These are phyloP conservation scores for Sporothrix humicola DNA, from an alignment of 2,329 filamentous ascomycete species.

Conservation along the genomic window DNA sequence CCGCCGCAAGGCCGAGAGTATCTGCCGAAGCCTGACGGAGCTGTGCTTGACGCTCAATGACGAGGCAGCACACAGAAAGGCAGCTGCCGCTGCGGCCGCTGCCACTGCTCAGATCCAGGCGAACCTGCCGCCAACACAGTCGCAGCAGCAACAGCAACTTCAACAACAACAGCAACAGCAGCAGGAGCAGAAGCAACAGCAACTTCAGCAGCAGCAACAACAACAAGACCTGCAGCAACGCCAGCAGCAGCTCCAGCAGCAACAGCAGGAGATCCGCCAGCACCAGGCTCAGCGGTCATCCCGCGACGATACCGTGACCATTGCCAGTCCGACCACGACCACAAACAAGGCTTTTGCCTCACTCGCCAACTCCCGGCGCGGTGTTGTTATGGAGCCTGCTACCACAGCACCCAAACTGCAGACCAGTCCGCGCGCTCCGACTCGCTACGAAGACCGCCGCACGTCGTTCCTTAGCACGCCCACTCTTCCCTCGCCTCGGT, in stretches of 20 bases:
- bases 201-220: slow-evolving; percentile 3
- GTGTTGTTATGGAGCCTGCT: slow-evolving; percentile 25
- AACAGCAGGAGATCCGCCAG: slow-evolving; percentile 19
- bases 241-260: slow-evolving; percentile 20
- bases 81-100: slow-evolving; percentile 23
- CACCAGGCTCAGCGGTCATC: slow-evolving; percentile 31
- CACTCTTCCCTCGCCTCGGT: slow-evolving; percentile 55
- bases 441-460: slow-evolving; percentile 57
- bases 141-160: background rate
- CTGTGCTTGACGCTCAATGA: slow-evolving; percentile 84
- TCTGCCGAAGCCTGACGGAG: slow-evolving; percentile 92
- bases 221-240: slow-evolving; percentile 33
- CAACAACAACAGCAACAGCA: background rate
- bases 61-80: slow-evolving; percentile 51
- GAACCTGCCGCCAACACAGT: slow-evolving; percentile 6
- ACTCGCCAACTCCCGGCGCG: slow-evolving; percentile 33
- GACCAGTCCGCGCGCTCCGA: slow-evolving; percentile 46
- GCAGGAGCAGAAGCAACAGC: background rate
- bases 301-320: slow-evolving; percentile 38
- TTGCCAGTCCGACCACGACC: slow-evolving; percentile 30
- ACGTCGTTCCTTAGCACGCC: slow-evolving; percentile 54
- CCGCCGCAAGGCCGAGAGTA: slow-evolving; percentile 86
- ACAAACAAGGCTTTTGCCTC: slow-evolving; percentile 34
- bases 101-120: background rate
- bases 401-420: slow-evolving; percentile 43